Conservation (phyloP, 192 early-diverging fungal genomes). For the Entomortierella beljakovae region DNA sequence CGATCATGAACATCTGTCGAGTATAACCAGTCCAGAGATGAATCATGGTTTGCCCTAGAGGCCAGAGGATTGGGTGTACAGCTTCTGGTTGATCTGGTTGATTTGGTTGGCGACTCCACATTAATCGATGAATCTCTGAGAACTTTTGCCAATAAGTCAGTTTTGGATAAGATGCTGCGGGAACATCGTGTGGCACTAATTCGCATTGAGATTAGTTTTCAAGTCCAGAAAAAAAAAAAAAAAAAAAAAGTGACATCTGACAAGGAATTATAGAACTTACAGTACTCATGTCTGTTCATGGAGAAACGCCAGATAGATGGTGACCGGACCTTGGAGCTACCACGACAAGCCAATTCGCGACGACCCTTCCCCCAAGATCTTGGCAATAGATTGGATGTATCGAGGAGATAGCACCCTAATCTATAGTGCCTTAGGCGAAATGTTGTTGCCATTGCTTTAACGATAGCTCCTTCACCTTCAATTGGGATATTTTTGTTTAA, state of each 20-base stretch:
- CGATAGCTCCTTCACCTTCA: not conserved
- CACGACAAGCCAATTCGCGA: conserved; percentile 12
- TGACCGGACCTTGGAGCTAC: not conserved
- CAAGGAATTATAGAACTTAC: conserved; percentile 4
- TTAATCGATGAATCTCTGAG: conserved; percentile 80
- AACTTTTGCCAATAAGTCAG: conserved; percentile 84
- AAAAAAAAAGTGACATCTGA: not conserved
- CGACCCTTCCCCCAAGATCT: conserved; percentile 82
- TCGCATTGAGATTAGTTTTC: not conserved
- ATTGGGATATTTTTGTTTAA: not conserved
- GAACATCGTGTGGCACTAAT: conserved; percentile 64
- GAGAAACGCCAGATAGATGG: conserved; percentile 31
- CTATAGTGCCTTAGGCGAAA: conserved; percentile 76
- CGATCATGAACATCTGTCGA: conserved; percentile 22
- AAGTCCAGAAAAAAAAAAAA: not conserved
- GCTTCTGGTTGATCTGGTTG: conserved; percentile 86
- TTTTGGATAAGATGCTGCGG: conserved; percentile 61
- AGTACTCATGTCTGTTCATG: conserved; percentile 29
- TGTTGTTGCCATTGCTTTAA: conserved; percentile 65
- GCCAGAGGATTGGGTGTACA: conserved; percentile 86
- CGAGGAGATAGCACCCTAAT: conserved; percentile 78
- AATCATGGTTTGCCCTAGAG: conserved; percentile 82
- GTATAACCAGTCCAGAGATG: conserved; percentile 75
- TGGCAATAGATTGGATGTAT: conserved; percentile 31
- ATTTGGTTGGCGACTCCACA: conserved; percentile 81